Evolutionary conservation across 2,329 filamentous ascomycete genomes (phyloP).

Genomic region (Xylogone sp.): DNA sequence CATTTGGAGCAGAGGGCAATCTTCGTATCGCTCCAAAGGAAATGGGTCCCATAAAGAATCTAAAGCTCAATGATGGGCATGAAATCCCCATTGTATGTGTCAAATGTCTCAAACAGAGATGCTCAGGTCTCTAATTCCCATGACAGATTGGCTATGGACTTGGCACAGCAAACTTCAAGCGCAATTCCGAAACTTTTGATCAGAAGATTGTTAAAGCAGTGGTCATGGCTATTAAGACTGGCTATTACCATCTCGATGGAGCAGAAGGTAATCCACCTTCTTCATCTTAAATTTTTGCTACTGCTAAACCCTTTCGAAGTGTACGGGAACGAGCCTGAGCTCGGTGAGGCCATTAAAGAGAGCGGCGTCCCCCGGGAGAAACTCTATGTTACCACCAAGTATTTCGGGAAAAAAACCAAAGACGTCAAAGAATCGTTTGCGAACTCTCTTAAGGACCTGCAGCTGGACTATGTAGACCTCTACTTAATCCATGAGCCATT

Average conservation of each 20-base stretch:
- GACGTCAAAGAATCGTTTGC: conserved; percentile 45
- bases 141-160: conserved; percentile 67
- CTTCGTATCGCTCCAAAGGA: conserved; percentile 77
- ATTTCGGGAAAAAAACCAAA: conserved; percentile 31
- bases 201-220: conserved; percentile 46
- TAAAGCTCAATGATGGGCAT: conserved; percentile 72
- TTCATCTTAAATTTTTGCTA: background rate
- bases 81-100: conserved; percentile 63
- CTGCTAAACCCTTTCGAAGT: conserved; percentile 31
- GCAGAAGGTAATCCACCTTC: conserved; percentile 54
- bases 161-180: conserved; percentile 63
- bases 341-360: conserved; percentile 67
- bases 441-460: conserved; percentile 61
- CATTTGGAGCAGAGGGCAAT: conserved; percentile 28
- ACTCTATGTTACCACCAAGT: conserved; percentile 66
- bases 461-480: conserved; percentile 67
- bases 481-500: conserved; percentile 62
- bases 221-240: conserved; percentile 63
- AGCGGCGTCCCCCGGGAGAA: conserved; percentile 60
- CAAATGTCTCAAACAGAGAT: conserved; percentile 2
- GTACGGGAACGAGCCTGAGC: conserved; percentile 64
- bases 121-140: background rate
- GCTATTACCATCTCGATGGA: conserved; percentile 70
- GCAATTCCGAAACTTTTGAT: conserved; percentile 43
- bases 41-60: conserved; percentile 35